Base-by-base conservation (phyloP, 306 rosid species). In the Dalbergia cochinchinensis region DNA sequence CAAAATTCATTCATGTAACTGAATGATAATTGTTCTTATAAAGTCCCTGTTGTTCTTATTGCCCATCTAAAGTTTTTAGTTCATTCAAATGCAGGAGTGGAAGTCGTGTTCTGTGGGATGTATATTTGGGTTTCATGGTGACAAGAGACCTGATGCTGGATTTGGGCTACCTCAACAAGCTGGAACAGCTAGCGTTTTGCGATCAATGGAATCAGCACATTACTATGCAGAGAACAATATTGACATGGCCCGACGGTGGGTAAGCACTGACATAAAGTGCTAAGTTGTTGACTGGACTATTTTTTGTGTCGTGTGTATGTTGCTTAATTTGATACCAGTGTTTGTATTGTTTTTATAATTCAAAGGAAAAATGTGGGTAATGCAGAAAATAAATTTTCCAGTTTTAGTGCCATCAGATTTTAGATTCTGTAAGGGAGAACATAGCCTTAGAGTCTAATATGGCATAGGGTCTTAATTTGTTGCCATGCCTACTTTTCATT, bases 211-310 rank as follows among this genome's bases (percentile, higher is more conserved):
- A 85, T 95, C 99, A 8, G 22, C 96, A 26, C 79, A 84, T 55
- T 95, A 95, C 78, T 95, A 89, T 87, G 11, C 64, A 65, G 94
- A 90, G 82, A 95, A 93, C 78, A 80, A 90, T 83, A 50, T 95
- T 87, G 86, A 71, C 74, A 58, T 64, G 84, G 99, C 99, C 85
- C 91, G 94, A 93, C 94, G 99, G 99, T 95, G 97, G 99, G 99
- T 91, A 95, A 95, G 99, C 96, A 93, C 90, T 80, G 75, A 68
- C 50, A 78, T 85, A 57, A 77, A 58, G 86, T 86, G 77, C 82
- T 65, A 57, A 76, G 87, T 84, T 42, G 74, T 83, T 48, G 60
- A 71, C 80, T 69, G 58, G 81, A 79, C 14, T 34, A 33, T 42
- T 59, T 71, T 18, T 71, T 70, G 26, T 13, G 11, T 71, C 65